Base-by-base conservation (phyloP, 345 rosid species). In the Gossypium stocksii region DNA sequence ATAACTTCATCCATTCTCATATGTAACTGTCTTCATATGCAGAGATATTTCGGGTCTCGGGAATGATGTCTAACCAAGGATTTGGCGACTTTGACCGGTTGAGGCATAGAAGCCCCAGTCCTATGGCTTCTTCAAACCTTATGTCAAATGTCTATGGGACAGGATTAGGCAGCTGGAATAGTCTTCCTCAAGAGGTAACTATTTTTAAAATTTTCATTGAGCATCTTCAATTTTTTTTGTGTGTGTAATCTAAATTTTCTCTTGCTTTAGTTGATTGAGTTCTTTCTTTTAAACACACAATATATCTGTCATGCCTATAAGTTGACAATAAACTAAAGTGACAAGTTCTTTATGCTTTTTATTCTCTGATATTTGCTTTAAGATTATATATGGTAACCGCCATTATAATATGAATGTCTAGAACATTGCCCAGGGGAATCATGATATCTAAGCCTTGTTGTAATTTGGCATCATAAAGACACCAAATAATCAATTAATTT, bases 81-180 rank as follows among this genome's bases (percentile, higher is more conserved):
- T 91, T 89, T 80, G 89, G 86, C 25, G 97, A 93, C 77, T 78
- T 91, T 62, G 98, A 93, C 83, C 81, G 93, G 80, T 73, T 93
- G 80, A 75, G 96, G 73, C 95, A 93, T 79, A 89, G 97, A 85
- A 93, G 97, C 81, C 97, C 98, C 27, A 90, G 98, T 84, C 97
- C 98, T 63, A 91, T 93, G 98, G 96, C 94, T 76, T 93, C 94
- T 74, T 93, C 98, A 63, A 91, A 85, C 75, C 90, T 84, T 38
- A 86, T 91, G 71, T 84, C 98, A 53, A 89, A 86, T 80, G 89
- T 83, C 81, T 75, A 86, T 8, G 89, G 93, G 75, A 74, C 88
- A 49, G 87, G 93, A 74, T 77, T 91, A 77, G 85, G 91, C 56
- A 85, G 90, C 64, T 91, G 93, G 98, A 93, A 90, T 85, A 90